Evolutionary conservation across 306 rosid species (phyloP).

Genomic region (Glycine latifolia): DNA sequence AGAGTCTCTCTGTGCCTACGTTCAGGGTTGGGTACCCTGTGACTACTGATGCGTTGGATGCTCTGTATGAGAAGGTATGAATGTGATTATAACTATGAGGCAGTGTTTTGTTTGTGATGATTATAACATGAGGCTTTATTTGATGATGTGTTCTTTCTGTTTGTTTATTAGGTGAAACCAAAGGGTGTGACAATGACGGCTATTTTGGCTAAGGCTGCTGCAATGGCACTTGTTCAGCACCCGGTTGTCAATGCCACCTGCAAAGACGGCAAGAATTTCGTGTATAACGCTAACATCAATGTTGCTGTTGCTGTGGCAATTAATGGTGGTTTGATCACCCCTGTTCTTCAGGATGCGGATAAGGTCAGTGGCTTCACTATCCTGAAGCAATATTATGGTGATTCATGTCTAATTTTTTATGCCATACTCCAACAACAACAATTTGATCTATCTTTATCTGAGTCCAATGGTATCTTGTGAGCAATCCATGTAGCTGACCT

Average conservation of each 20-base stretch:
- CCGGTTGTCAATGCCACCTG: conserved; percentile 79
- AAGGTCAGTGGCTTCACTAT: conserved; percentile 53
- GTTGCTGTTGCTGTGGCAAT: conserved; percentile 85
- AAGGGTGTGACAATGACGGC: conserved; percentile 45
- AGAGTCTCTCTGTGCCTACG: conserved; percentile 81
- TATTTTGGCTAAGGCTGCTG: conserved; percentile 73
- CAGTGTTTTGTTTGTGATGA: no score
- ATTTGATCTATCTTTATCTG: not conserved
- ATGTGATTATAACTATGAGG: no score
- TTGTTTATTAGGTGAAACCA: conserved; percentile 34
- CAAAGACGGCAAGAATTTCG: conserved; percentile 78
- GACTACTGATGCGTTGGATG: conserved; percentile 61
- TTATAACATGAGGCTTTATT: no score
- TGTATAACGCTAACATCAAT: conserved; percentile 65
- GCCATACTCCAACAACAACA: no score
- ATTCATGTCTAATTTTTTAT: no score
- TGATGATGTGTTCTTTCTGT: no score
- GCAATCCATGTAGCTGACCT: not conserved
- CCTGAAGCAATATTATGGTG: no score
- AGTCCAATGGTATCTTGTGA: not conserved
- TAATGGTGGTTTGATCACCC: conserved; percentile 81
- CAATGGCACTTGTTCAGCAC: conserved; percentile 84
- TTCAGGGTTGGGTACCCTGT: conserved; percentile 89
- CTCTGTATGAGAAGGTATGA: conserved; percentile 70
- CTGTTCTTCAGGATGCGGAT: conserved; percentile 88